Conservation (phyloP, 371 early-diverging fungal species). For the Syncephalastrum racemosum region DNA sequence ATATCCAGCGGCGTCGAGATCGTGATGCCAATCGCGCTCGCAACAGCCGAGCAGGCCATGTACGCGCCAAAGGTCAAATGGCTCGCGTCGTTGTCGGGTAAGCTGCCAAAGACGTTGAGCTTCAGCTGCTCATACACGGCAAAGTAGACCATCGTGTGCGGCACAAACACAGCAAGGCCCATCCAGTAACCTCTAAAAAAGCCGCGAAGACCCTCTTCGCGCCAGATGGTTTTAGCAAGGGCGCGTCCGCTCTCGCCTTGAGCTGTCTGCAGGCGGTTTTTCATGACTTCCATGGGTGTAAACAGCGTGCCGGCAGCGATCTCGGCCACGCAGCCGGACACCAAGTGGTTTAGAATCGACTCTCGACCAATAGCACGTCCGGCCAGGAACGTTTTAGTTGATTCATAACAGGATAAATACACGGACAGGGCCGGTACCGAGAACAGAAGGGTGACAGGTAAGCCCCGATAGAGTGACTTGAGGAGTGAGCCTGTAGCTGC, state of each 20-base stretch:
- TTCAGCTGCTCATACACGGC: slow-evolving; percentile 78
- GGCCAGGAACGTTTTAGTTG: slow-evolving; percentile 48
- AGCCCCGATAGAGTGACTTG: slow-evolving; percentile 55
- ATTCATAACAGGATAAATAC: slow-evolving; percentile 74
- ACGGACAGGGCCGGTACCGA: slow-evolving; percentile 74
- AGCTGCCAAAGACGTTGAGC: slow-evolving; percentile 8
- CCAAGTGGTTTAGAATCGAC: slow-evolving; percentile 41
- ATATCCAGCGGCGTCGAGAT: slow-evolving; percentile 76
- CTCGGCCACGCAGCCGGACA: slow-evolving; percentile 60
- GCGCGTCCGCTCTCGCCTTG: slow-evolving; percentile 3
- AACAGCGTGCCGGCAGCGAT: slow-evolving; percentile 55
- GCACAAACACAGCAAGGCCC: slow-evolving; percentile 71
- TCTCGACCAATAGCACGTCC: slow-evolving; percentile 1
- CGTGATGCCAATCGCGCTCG: slow-evolving; percentile 59
- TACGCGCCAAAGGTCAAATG: slow-evolving; percentile 52
- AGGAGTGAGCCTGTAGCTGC: slow-evolving; percentile 1
- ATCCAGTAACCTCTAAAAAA: slow-evolving; percentile 79
- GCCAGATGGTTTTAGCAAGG: slow-evolving; percentile 40
- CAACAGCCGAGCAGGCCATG: slow-evolving; percentile 56
- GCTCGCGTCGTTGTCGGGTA: slow-evolving; percentile 7
- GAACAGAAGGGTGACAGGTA: slow-evolving; percentile 69
- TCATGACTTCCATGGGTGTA: slow-evolving; percentile 87
- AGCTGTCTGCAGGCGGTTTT: slow-evolving; percentile 62
- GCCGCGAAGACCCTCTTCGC: slow-evolving; percentile 61
- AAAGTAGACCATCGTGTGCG: slow-evolving; percentile 72